phyloP scores from a whole-genome alignment of 2,329 filamentous ascomycete genomes.

The Paracamarosporium sp. region DNA sequence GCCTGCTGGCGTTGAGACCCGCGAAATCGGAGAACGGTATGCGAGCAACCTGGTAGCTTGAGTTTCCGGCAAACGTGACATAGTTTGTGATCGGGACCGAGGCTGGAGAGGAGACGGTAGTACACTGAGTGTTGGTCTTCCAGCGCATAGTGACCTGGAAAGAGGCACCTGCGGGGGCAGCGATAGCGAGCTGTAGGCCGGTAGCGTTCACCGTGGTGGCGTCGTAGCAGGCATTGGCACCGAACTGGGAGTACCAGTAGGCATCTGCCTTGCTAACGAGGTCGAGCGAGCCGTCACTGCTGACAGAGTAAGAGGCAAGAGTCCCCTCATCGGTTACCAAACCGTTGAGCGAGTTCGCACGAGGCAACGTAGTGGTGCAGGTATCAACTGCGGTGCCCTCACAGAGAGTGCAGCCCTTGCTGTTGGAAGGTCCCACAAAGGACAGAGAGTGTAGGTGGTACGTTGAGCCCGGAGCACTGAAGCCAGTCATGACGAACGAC shows the following conservation, averaged over 20 bases:
- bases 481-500: conserved; percentile 8
- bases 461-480: conserved; percentile 1
- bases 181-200: conserved; percentile 10
- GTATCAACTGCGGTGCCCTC: conserved; percentile 6
- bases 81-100: conserved; percentile 13
- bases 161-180: conserved; percentile 7
- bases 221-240: conserved; percentile 12
- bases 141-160: conserved; percentile 12
- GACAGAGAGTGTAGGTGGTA: conserved; percentile 9
- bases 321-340: conserved; percentile 1
- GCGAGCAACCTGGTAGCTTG: conserved; percentile 9
- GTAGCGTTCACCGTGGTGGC: conserved; percentile 12
- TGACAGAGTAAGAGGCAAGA: conserved; percentile 6
- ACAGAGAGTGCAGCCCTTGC: conserved; percentile 2
- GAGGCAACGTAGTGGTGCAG: background rate
- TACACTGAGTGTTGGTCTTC: conserved; percentile 9
- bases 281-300: conserved; percentile 8
- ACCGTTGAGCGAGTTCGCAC: conserved; percentile 3
- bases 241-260: conserved; percentile 15
- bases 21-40: conserved; percentile 14
- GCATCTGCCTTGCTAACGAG: conserved; percentile 1
- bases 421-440: conserved; percentile 7
- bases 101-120: conserved; percentile 1
- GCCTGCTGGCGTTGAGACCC: conserved; percentile 10
- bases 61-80: conserved; percentile 7